Base-by-base conservation (phyloP, 768 basidiomycete genomes). In the Rhizopogon salebrosus region DNA sequence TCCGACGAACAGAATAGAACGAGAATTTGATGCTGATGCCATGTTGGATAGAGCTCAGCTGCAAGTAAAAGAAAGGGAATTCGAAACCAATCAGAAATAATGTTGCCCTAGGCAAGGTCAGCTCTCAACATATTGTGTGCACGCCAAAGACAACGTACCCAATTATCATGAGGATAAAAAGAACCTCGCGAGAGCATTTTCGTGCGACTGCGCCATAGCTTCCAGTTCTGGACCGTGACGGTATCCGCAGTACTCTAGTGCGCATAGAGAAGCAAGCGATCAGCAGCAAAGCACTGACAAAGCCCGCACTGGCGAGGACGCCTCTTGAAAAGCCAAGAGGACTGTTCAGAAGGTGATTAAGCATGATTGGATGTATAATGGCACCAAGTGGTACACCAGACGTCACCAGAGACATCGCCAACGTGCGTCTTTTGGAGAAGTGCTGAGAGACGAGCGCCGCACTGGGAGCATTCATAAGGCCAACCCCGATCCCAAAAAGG, bases 1-100 rank as follows among this genome's bases (percentile, higher is more conserved):
- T 4, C 8, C 8, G 24, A 56, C 64, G 64, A 37, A 83, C 83
- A 23, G 75, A 75, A 54, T 83, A 83, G 55, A 84, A 83, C 0
- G 83, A 78, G 4, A 84, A 66, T 18, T 61, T 67, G 8, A 72
- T 61, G 13, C 68, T 62, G 37, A 80, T 70, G 1, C 75, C 74
- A 51, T 79, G 79, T 45, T 70, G 64, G 27, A 78, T 69, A 1
- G 81, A 73, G 52, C 78, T 74, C 11, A 83, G 62, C 55, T 85
- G 83, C 7, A 84, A 57, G 60, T 78, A 84, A 63, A 80, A 83
- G 11, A 80, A 67, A 0, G 80, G 80, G 43, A 72, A 79, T 52
- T 72, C 80, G 31, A 79, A 59, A 2, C 75, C 77, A 1, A 62
- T 57, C 6, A 72, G 60, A 16, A 72, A 68, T 16, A 11, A 2